Evolutionary conservation across 805 yeast genomes (phyloP), one percentile per base, ranked within the genome.

Genomic region (Blastobotrys attinorum): DNA sequence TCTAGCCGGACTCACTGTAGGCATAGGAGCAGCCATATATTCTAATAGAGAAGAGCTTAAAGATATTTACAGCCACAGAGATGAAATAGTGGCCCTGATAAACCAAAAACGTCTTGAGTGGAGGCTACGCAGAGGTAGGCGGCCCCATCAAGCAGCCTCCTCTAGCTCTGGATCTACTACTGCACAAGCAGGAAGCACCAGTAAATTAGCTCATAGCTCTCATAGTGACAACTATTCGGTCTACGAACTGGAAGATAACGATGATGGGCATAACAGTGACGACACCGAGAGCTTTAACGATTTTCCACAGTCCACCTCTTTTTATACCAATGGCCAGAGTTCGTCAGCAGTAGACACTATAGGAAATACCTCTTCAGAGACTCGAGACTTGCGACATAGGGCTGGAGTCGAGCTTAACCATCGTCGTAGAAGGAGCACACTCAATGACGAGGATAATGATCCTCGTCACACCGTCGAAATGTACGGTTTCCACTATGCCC

Each of bases 21-120:
- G 56, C 10, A 31, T 55, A 1, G 58, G 58, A n/a, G 47, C 45
- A 5, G 56, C 56, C 13, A 43, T 49, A 7, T 53, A 48, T 34
- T 46, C 54, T 17, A 53, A 55, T 23, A 39, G 44, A 23, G 58
- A 56, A 8, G 51, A 48, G 27, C 50, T 56, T 20, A 18, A 16
- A 10, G 47, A 44, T 15, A 10, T 41, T 8, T 41, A 41, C 39
- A 17, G 25, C 32, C 25, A 46, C 41, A 25, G 48, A 38, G 57
- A 52, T 11, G 51, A 48, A 25, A 50, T 56, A 25, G 15, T 15
- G 4, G 50, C 42, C 17, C 42, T 23, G 23, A 22, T 49, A 5
- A 47, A 50, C 25, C 42, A 45, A 38, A 43, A 43, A 39, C 46
- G 45, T 17, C 43, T 48, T 20, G 54, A 50, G 34, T 22, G 48